Conservation (phyloP, 1,284 basidiomycete genomes). For the Malassezia dermatis region DNA sequence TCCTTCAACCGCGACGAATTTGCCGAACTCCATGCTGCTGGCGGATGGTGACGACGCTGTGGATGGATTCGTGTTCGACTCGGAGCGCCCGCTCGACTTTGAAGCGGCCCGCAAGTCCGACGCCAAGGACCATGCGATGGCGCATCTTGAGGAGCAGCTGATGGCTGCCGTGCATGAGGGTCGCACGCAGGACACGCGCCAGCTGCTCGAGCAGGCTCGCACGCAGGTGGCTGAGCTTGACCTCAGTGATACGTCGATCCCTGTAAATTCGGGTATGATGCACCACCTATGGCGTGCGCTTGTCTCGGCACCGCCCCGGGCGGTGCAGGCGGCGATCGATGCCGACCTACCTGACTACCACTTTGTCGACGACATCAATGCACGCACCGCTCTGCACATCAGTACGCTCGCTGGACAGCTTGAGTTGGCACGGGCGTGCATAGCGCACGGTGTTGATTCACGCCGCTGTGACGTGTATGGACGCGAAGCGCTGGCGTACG, state of each 20-base stretch:
- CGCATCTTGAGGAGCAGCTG: conserved; percentile 40
- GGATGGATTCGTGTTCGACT: conserved; percentile 20
- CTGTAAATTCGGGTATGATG: conserved; percentile 29
- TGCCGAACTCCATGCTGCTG: conserved; percentile 7
- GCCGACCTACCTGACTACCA: conserved; percentile 60
- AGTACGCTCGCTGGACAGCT: conserved; percentile 73
- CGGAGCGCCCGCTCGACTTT: conserved; percentile 41
- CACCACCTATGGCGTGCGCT: conserved; percentile 44
- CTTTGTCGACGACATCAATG: conserved; percentile 94
- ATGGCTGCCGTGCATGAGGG: conserved; percentile 29
- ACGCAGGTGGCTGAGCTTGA: conserved; percentile 17
- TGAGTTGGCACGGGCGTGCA: conserved; percentile 70
- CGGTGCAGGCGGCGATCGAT: conserved; percentile 32
- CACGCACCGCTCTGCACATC: conserved; percentile 86
- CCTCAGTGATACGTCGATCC: conserved; percentile 20
- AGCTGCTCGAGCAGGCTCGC: conserved; percentile 25
- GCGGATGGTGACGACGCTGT: conserved; percentile 12
- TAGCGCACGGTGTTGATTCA: conserved; percentile 61
- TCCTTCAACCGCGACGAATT: conserved; percentile 6
- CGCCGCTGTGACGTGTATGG: conserved; percentile 75
- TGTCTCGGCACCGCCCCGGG: conserved; percentile 26
- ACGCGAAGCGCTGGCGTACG: conserved; percentile 86
- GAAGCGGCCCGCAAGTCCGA: conserved; percentile 25
- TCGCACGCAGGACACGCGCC: conserved; percentile 24
- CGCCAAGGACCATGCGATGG: conserved; percentile 29